Conservation (phyloP, 371 early-diverging fungal species). For the Syncephalastrum monosporum region DNA sequence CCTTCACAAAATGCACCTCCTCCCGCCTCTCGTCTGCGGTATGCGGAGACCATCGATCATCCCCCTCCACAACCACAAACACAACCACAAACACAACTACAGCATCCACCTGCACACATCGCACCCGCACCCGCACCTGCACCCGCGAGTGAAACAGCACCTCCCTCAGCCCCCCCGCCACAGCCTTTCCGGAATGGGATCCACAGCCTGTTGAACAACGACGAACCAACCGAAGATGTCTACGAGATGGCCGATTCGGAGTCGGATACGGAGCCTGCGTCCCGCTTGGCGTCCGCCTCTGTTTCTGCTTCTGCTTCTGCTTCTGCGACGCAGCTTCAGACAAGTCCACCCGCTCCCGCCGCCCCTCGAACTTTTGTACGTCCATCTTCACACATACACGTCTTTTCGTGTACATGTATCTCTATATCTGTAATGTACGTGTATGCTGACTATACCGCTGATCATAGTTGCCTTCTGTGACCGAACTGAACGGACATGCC, state of each 20-base stretch:
- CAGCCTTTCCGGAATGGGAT: slow-evolving; percentile 26
- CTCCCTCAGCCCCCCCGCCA: slow-evolving; percentile 5
- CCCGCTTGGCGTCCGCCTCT: slow-evolving; percentile 4
- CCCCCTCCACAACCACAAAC: slow-evolving; percentile 3
- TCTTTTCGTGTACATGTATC: too few relatives aligned
- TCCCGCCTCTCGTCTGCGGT: not conserved
- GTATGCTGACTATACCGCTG: too few relatives aligned
- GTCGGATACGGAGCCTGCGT: slow-evolving; percentile 39
- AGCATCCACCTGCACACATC: not conserved
- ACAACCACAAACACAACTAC: not conserved
- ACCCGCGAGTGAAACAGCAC: not conserved
- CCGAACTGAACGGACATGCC: not conserved
- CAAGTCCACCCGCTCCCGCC: too few relatives aligned
- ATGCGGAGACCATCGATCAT: slow-evolving; percentile 1
- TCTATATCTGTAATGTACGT: too few relatives aligned
- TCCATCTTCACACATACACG: too few relatives aligned
- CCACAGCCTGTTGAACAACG: slow-evolving; percentile 31
- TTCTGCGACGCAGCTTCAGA: not conserved
- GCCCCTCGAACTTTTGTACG: too few relatives aligned
- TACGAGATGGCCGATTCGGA: slow-evolving; percentile 42
- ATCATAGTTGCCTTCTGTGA: too few relatives aligned
- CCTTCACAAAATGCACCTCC: slow-evolving; percentile 5
- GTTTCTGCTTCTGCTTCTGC: not conserved
- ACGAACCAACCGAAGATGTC: slow-evolving; percentile 19
- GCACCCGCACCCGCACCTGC: slow-evolving; percentile 3